Base-by-base conservation (phyloP, 345 rosid species). In the Gynandropsis gynandra region DNA sequence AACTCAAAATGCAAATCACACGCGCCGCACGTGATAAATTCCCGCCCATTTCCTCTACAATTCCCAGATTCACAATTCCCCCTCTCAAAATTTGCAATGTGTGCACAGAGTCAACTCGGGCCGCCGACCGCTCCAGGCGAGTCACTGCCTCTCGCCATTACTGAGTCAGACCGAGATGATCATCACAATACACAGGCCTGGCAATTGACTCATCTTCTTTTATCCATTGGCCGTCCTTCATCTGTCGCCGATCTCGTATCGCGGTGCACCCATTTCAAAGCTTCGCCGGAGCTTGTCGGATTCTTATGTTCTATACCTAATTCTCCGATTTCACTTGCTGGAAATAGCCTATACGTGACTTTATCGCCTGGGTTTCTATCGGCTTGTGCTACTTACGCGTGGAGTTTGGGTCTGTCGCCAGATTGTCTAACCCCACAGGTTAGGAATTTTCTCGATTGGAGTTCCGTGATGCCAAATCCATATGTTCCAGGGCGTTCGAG, bases 1-100 rank as follows among this genome's bases (percentile, higher is more conserved):
- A 8, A 51, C 44, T 46, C 44, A 31, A 65, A 59, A 45, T 45
- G 24, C 13, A 47, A n/a, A 34, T 47, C 65, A 59, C 61, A 40
- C 13, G 50, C 18, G 34, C 10, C 55, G 42, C 71, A 66, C 66
- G 71, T 55, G 71, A 55, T 57, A 27, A 27, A 37, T 37, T 61
- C 72, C 72, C 72, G 72, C 72, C 61, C 43, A 9, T 61, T 44
- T 31, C 17, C 58, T 29, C 50, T 60, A n/a, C n/a, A n/a, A n/a
- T 47, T 12, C 33, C 31, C 52, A 60, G 61, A 66, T 66, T 46
- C 11, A 16, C 59, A 45, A n/a, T 53, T 37, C 41, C 8, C 41
- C 9, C 15, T 37, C 15, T 13, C 15, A 37, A 37, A 42, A 9
- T 31, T 44, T 48, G 44, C 50, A 50, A 55, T 55, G 67, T 32